A percentile compares a stretch with the other conserved stretches of the same genome.
Conservation (phyloP, 2,329 filamentous ascomycete species). For the Xylaria digitata region DNA sequence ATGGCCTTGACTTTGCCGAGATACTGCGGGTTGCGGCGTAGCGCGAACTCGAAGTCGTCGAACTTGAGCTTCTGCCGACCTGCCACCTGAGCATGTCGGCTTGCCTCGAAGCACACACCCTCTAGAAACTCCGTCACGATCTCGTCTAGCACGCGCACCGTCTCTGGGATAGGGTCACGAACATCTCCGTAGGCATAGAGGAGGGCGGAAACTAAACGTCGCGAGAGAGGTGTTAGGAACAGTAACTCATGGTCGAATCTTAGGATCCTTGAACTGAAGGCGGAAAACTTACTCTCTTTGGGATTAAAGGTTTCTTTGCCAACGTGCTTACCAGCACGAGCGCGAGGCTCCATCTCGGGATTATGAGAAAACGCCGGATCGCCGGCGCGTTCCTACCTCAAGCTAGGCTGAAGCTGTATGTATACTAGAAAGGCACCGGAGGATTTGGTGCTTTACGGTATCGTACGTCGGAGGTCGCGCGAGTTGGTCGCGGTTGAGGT, state of each 20-base stretch:
- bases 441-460: not conserved
- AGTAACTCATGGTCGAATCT: slow-evolving; percentile 7
- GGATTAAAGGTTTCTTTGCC: slow-evolving; percentile 83
- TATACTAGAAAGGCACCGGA: not conserved
- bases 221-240: slow-evolving; percentile 33
- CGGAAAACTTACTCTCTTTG: slow-evolving; percentile 70
- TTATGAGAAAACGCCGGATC: slow-evolving; percentile 1
- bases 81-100: slow-evolving; percentile 84
- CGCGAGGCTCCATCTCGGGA: slow-evolving; percentile 75
- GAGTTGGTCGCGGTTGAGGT: slow-evolving; percentile 7
- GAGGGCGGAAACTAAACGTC: slow-evolving; percentile 72
- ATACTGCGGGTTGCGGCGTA: slow-evolving; percentile 85
- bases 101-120: slow-evolving; percentile 90
- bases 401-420: not conserved
- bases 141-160: slow-evolving; percentile 89
- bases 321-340: slow-evolving; percentile 81
- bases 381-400: not conserved
- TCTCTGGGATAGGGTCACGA: slow-evolving; percentile 81
- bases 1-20: slow-evolving; percentile 91
- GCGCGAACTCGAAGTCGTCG: slow-evolving; percentile 95
- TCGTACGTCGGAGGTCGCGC: not conserved
- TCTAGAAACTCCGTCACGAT: slow-evolving; percentile 97
- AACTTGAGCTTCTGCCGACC: slow-evolving; percentile 97
- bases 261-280: not conserved
- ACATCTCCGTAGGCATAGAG: slow-evolving; percentile 86